Percentiles rank a stretch among this genome's conserved stretches.
Conservation (phyloP, 352 stramenopile genomes). For the Elongisporangium undulatum region DNA sequence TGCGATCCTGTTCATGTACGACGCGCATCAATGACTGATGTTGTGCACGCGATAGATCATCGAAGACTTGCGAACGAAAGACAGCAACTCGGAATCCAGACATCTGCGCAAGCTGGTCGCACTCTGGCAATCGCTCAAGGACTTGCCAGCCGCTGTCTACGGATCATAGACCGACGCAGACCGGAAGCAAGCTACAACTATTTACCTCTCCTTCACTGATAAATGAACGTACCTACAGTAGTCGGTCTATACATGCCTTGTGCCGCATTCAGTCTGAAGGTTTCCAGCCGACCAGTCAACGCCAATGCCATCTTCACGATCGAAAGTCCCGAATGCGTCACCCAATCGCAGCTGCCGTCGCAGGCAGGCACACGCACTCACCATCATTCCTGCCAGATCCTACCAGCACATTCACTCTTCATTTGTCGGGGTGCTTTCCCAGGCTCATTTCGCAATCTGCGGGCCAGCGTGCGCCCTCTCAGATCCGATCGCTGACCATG, state of each 20-base stretch:
- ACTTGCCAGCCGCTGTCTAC: background rate
- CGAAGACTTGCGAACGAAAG: slow-evolving; percentile 22
- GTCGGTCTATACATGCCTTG: too few relatives aligned
- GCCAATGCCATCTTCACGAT: too few relatives aligned
- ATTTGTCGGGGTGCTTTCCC: background rate
- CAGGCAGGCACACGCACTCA: background rate
- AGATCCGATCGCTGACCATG: background rate
- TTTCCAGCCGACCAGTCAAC: too few relatives aligned
- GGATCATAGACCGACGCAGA: background rate
- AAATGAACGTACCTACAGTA: too few relatives aligned
- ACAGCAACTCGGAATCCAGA: background rate
- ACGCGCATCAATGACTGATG: background rate
- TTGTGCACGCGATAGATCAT: slow-evolving; percentile 19
- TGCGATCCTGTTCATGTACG: background rate
- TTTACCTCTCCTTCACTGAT: too few relatives aligned
- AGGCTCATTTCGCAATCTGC: background rate
- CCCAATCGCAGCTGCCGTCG: too few relatives aligned
- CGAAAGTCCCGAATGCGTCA: too few relatives aligned
- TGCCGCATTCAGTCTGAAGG: too few relatives aligned
- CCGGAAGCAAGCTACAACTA: background rate
- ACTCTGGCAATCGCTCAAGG: background rate
- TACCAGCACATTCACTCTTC: background rate
- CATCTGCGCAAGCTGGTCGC: background rate
- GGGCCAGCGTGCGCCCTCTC: background rate
- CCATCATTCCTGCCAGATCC: background rate